A percentile compares a stretch with the other conserved stretches of the same genome.
These are phyloP conservation scores for Scortechinia acanthostroma DNA, from an alignment of 2,329 filamentous ascomycete species.

Conservation along the genomic window DNA sequence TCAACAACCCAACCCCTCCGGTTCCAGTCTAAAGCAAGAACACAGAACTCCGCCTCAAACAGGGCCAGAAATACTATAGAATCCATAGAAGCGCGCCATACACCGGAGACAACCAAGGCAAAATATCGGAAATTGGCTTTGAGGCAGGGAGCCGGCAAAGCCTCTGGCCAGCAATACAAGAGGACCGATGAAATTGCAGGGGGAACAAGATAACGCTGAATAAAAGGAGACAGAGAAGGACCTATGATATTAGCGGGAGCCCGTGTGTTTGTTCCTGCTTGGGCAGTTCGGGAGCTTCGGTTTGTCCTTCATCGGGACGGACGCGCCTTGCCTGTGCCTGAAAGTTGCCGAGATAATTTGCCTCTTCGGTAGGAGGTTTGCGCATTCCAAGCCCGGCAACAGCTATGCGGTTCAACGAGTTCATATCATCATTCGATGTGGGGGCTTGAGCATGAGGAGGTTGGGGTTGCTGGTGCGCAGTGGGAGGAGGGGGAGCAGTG, in stretches of 20 bases:
- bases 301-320: constrained; percentile 17
- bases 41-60: too few relatives aligned
- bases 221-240: too few relatives aligned
- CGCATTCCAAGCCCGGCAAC: constrained; percentile 30
- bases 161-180: too few relatives aligned
- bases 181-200: too few relatives aligned
- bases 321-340: constrained; percentile 19
- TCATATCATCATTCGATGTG: constrained; percentile 22
- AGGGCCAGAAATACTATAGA: too few relatives aligned
- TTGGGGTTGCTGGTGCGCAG: constrained; percentile 5
- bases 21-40: too few relatives aligned
- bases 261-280: constrained; percentile 8
- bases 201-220: too few relatives aligned
- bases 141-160: too few relatives aligned
- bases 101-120: too few relatives aligned
- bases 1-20: too few relatives aligned
- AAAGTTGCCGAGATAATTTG: constrained; percentile 17
- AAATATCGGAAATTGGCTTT: too few relatives aligned
- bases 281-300: constrained; percentile 12
- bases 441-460: constrained; percentile 6
- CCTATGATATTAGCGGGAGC: not conserved
- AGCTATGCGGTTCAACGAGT: constrained; percentile 29
- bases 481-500: constrained; percentile 7
- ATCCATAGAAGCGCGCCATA: too few relatives aligned
- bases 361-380: constrained; percentile 27